These are phyloP conservation scores for Suillus discolor DNA, from an alignment of 768 basidiomycete species.

Conservation along the genomic window DNA sequence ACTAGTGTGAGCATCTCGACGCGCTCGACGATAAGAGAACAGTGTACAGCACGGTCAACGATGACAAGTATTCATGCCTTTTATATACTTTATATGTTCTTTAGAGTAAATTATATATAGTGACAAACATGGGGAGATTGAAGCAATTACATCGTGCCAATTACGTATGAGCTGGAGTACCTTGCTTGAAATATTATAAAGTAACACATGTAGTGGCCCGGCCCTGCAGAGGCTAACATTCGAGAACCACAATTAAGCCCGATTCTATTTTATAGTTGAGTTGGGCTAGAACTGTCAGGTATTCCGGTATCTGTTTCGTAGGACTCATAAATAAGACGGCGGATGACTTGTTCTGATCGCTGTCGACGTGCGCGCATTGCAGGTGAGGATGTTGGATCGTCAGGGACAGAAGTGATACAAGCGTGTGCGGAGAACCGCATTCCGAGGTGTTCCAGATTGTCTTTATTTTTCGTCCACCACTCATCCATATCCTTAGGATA, in stretches of 20 bases:
- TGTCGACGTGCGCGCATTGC: not conserved
- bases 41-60: no score
- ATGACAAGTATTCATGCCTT: no score
- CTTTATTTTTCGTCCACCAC: constrained; percentile 42
- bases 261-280: no score
- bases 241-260: no score
- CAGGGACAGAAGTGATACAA: constrained; percentile 38
- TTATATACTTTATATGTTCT: no score
- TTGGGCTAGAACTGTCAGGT: no score
- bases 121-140: not conserved
- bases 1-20: no score
- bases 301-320: not conserved
- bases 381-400: not conserved
- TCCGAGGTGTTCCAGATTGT: constrained; percentile 29
- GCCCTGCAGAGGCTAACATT: not conserved
- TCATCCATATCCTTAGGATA: constrained; percentile 33
- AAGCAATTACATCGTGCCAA: not conserved
- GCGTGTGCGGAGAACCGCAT: constrained; percentile 44
- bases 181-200: not conserved
- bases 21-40: no score
- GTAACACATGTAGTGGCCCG: not conserved
- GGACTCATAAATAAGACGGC: not conserved
- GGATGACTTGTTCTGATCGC: not conserved
- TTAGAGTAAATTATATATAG: not conserved
- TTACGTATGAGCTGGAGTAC: not conserved